These are phyloP conservation scores for Fusarium sp. DNA, from an alignment of 2,329 filamentous ascomycete genomes.

Conservation along the genomic window DNA sequence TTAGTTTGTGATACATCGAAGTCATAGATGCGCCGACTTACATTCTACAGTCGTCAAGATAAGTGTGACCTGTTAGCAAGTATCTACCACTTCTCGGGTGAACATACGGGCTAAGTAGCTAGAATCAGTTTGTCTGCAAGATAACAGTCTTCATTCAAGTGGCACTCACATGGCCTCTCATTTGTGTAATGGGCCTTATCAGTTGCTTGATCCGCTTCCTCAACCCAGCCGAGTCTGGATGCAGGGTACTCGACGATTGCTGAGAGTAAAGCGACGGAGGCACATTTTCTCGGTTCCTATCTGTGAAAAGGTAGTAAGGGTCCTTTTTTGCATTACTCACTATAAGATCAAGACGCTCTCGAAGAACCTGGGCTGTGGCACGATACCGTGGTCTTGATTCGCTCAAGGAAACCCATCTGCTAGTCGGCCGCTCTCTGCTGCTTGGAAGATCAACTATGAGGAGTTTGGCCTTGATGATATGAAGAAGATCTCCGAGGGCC, in stretches of 20 bases:
- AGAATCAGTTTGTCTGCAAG: not conserved
- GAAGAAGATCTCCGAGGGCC: not conserved
- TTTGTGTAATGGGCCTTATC: not conserved
- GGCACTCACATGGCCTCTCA: slow-evolving; percentile 8
- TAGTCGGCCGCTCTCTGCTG: not conserved
- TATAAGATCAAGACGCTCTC: not conserved
- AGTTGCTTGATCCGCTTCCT: not conserved
- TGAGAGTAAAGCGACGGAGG: not conserved
- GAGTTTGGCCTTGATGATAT: not conserved
- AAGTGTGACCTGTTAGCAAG: not conserved
- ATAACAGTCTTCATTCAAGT: not conserved
- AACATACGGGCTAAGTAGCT: not conserved
- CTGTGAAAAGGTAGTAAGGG: not conserved
- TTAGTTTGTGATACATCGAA: not conserved
- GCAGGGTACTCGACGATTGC: not conserved
- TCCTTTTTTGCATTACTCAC: not conserved
- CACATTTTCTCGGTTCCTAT: not conserved
- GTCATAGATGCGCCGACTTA: not conserved
- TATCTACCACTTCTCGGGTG: not conserved
- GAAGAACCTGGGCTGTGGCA: not conserved
- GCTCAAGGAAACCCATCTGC: not conserved
- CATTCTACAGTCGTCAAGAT: not conserved
- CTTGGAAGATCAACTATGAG: not conserved
- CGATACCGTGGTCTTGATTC: not conserved
- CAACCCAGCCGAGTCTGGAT: not conserved